These are phyloP conservation scores for Conoideocrella luteorostrata DNA, from an alignment of 2,329 filamentous ascomycete species.

Conservation along the genomic window DNA sequence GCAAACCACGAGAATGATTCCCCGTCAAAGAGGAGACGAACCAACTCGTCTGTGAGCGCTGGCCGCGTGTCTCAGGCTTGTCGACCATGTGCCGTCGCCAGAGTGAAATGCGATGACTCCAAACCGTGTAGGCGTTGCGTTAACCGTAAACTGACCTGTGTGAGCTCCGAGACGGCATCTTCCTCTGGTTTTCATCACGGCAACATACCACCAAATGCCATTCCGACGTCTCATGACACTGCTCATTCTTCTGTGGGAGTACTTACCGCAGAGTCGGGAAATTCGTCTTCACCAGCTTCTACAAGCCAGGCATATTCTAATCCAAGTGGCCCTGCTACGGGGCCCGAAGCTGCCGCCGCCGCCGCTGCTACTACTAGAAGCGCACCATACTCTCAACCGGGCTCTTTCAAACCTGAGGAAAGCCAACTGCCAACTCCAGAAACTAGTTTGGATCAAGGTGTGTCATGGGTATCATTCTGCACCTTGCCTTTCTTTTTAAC, in stretches of 20 bases:
- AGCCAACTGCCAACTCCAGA: conserved; percentile 29
- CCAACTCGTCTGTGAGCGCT: conserved; percentile 36
- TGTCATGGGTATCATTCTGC: no score
- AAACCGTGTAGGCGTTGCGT: conserved; percentile 49
- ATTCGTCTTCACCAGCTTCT: conserved; percentile 15
- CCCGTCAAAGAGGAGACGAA: conserved; percentile 40
- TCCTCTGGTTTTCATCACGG: conserved; percentile 37
- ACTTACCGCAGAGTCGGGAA: conserved; percentile 4
- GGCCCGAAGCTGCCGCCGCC: conserved; percentile 14
- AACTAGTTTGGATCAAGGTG: conserved; percentile 23
- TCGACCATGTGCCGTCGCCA: conserved; percentile 42
- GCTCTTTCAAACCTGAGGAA: conserved; percentile 22
- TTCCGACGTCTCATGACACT: conserved; percentile 14
- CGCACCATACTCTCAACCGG: conserved; percentile 19
- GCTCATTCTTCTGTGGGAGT: neutral
- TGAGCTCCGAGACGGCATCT: conserved; percentile 29
- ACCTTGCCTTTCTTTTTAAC: no score
- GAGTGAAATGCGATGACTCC: conserved; percentile 49
- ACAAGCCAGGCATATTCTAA: conserved; percentile 15
- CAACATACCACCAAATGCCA: conserved; percentile 34
- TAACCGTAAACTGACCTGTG: conserved; percentile 40
- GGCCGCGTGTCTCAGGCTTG: conserved; percentile 49
- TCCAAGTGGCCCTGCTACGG: conserved; percentile 8
- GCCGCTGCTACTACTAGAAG: conserved; percentile 17
- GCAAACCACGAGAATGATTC: conserved; percentile 45